Evolutionary conservation across 176 grass and related monocot species (phyloP), one percentile per base, ranked within the genome.

Genomic region (Avena atlantica): DNA sequence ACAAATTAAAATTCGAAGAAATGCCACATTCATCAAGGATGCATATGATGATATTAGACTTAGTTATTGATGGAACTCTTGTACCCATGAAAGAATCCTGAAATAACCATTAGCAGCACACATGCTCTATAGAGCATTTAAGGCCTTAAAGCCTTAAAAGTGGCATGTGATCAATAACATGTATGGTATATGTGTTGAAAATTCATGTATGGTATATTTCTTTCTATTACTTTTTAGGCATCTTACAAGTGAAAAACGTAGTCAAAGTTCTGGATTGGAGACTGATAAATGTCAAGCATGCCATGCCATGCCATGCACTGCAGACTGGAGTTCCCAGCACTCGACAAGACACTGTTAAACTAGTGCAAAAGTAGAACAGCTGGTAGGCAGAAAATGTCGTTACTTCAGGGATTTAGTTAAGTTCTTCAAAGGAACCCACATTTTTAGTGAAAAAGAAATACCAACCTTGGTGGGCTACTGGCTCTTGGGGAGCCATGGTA

Each of bases 391-490:
- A 37, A 88, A 61, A 69, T 37, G 36, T 21, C 29, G 21, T 70
- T 71, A 45, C 6, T 45, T 11, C 74, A 68, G 24, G 12, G 64
- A 23, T 72, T 52, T 42, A 76, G 70, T 4, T 29, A 79, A 86
- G 42, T 55, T 29, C 44, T 71, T 40, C 42, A 51, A 80, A 42
- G 37, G 42, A 68, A 55, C 36, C 20, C 62, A 67, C 34, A 51
- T 51, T 66, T 83, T 19, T 20, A 84, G 78, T 40, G 20, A 27
- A 79, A 84, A 79, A 75, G 52, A 87, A 78, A 80, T 31, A 91
- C 70, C 42, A 84, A 95, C 94, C 94, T 93, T 64, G 60, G 77
- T 67, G 94, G 89, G 73, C 91, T 95, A 84, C 37, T 76, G 9
- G 76, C 81, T 83, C 91, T 90, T 80, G 89, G 74, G 10, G 87